These are phyloP conservation scores for Intubia oerlemansii DNA, from an alignment of 2,329 filamentous ascomycete species.

Conservation along the genomic window DNA sequence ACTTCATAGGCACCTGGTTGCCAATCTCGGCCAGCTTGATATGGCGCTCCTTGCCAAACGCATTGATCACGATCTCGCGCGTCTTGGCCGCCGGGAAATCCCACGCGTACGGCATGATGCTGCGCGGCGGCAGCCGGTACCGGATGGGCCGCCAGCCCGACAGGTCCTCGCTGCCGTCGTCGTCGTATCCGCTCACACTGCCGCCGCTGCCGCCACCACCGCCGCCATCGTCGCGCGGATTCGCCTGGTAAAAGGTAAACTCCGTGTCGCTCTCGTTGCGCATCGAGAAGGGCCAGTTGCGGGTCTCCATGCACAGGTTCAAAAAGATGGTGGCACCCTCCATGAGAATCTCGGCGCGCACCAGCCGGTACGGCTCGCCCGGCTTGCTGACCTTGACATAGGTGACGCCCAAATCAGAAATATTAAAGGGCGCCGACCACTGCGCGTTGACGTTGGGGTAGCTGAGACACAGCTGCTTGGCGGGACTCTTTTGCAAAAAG, in stretches of 20 bases:
- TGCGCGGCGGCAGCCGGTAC: slow-evolving; percentile 78
- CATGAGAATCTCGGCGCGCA: slow-evolving; percentile 76
- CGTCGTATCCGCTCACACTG: too few relatives aligned
- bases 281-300: slow-evolving; percentile 97
- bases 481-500: slow-evolving; percentile 62
- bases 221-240: slow-evolving; percentile 84
- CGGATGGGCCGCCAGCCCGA: slow-evolving; percentile 83
- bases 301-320: slow-evolving; percentile 72
- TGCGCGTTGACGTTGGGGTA: slow-evolving; percentile 90
- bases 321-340: slow-evolving; percentile 88
- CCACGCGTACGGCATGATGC: slow-evolving; percentile 99
- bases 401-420: slow-evolving; percentile 78
- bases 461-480: slow-evolving; percentile 81
- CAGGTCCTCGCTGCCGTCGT: slow-evolving; percentile 65
- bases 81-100: slow-evolving; percentile 96
- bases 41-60: slow-evolving; percentile 63
- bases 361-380: slow-evolving; percentile 70
- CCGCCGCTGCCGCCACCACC: slow-evolving; percentile 29
- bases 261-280: slow-evolving; percentile 94
- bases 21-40: slow-evolving; percentile 94
- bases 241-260: slow-evolving; percentile 89
- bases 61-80: slow-evolving; percentile 73
- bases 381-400: slow-evolving; percentile 87
- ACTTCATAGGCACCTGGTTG: slow-evolving; percentile 84
- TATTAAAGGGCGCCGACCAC: slow-evolving; percentile 96